phyloP scores from a whole-genome alignment of 2,329 filamentous ascomycete species.

The Rutstroemia sp. region DNA sequence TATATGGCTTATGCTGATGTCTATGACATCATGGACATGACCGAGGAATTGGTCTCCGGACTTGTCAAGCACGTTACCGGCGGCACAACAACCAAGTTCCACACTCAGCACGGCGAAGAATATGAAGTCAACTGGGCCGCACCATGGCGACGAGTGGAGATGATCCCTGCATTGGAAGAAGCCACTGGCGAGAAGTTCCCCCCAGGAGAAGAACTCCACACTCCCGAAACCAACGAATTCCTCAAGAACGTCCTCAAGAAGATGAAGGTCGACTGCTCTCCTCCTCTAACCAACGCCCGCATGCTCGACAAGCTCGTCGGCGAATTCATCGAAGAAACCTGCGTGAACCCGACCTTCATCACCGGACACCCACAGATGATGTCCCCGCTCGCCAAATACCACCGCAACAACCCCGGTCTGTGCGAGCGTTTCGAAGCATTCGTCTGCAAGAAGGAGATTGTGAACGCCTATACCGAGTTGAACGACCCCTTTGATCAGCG shows the following conservation, averaged over 20 bases:
- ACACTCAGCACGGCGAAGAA: slow-evolving; percentile 76
- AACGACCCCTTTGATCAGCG: slow-evolving; percentile 96
- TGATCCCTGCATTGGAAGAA: slow-evolving; percentile 91
- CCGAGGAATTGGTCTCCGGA: slow-evolving; percentile 85
- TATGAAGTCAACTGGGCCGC: slow-evolving; percentile 94
- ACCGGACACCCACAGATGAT: slow-evolving; percentile 81
- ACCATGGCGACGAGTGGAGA: slow-evolving; percentile 89
- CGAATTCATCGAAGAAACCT: slow-evolving; percentile 91
- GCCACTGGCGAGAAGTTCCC: slow-evolving; percentile 92
- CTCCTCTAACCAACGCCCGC: slow-evolving; percentile 85
- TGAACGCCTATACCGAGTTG: slow-evolving; percentile 93
- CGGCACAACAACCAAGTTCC: slow-evolving; percentile 76
- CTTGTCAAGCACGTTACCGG: slow-evolving; percentile 87
- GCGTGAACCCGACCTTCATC: slow-evolving; percentile 90
- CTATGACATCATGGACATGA: slow-evolving; percentile 83
- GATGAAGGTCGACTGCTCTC: slow-evolving; percentile 81
- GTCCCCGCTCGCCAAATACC: slow-evolving; percentile 94
- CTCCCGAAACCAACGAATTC: slow-evolving; percentile 78
- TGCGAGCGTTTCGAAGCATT: slow-evolving; percentile 98
- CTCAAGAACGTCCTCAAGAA: slow-evolving; percentile 79
- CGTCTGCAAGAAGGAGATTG: slow-evolving; percentile 94
- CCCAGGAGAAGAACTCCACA: slow-evolving; percentile 81
- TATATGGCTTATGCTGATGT: slow-evolving; percentile 92
- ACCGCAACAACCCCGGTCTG: slow-evolving; percentile 72
- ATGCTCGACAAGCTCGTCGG: slow-evolving; percentile 95